These are phyloP conservation scores for Fonsecaea nubica DNA, from an alignment of 2,329 filamentous ascomycete species.

Conservation along the genomic window DNA sequence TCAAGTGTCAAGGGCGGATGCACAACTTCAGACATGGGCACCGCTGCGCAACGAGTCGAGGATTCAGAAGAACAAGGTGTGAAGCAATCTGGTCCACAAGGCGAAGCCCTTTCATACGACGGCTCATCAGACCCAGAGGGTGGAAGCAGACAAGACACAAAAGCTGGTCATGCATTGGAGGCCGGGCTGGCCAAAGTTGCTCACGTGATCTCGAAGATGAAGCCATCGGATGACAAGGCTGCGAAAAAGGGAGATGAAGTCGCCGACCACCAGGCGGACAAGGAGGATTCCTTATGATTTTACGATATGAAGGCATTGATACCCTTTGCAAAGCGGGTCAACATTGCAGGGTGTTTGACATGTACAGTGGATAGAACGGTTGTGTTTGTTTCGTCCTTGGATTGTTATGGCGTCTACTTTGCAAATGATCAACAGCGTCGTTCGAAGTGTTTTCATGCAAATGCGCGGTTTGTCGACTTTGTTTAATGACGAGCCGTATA, in stretches of 20 bases:
- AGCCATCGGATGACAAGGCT: constrained; percentile 16
- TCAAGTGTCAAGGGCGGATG: constrained; percentile 65
- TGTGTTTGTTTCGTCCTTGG: neutral
- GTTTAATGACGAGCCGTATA: neutral
- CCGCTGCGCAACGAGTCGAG: constrained; percentile 31
- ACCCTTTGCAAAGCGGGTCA: constrained; percentile 5
- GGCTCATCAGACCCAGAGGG: constrained; percentile 17
- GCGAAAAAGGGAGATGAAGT: constrained; percentile 3
- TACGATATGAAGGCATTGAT: neutral
- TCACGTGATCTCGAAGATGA: constrained; percentile 36
- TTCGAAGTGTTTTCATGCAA: neutral
- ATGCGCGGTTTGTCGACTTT: neutral
- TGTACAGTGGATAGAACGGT: neutral
- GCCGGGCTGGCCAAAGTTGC: constrained; percentile 34
- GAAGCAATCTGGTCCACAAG: constrained; percentile 44
- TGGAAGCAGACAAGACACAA: constrained; percentile 30
- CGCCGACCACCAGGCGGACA: neutral
- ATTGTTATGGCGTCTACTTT: neutral
- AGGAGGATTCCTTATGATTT: neutral
- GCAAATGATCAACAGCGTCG: neutral
- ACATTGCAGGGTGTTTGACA: neutral
- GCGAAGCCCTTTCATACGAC: constrained; percentile 27
- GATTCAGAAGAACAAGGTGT: constrained; percentile 50
- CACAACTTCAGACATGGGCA: constrained; percentile 43
- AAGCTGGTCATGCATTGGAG: constrained; percentile 29